phyloP scores from a whole-genome alignment of 768 basidiomycete genomes.

The Termitomyces sp. region DNA sequence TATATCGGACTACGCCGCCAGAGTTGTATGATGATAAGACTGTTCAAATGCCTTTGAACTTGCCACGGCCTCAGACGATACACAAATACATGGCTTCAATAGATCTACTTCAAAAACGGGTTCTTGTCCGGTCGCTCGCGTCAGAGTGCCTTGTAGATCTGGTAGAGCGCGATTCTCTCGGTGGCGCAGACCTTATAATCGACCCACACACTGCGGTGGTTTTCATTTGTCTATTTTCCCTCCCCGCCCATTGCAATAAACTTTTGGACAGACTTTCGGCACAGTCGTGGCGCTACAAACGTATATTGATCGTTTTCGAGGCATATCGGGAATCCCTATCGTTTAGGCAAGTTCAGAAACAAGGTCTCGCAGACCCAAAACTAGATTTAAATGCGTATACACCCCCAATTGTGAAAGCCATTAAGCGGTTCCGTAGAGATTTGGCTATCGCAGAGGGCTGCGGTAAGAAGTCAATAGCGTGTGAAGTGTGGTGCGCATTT shows the following conservation, averaged over 20 bases:
- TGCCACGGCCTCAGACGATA: constrained; percentile 22
- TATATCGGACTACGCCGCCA: constrained; percentile 25
- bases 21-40: constrained; percentile 42
- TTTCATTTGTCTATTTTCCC: constrained; percentile 27
- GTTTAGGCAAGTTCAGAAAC: constrained; percentile 12
- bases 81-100: constrained; percentile 72
- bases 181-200: constrained; percentile 60
- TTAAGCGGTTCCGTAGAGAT: constrained; percentile 63
- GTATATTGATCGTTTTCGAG: constrained; percentile 59
- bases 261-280: constrained; percentile 38
- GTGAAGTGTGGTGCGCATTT: constrained; percentile 52
- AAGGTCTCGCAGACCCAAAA: background rate
- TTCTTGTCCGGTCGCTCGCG: constrained; percentile 47
- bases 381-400: constrained; percentile 46
- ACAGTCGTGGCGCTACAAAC: constrained; percentile 59
- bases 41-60: constrained; percentile 30
- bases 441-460: constrained; percentile 58
- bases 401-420: constrained; percentile 60
- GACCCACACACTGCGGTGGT: constrained; percentile 51
- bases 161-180: constrained; percentile 58
- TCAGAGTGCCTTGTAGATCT: constrained; percentile 47
- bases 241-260: constrained; percentile 37
- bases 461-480: constrained; percentile 38
- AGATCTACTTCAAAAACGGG: constrained; percentile 62
- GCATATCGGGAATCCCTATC: constrained; percentile 50